Evolutionary conservation across 2,329 filamentous ascomycete species (phyloP).

Genomic region (Xylariales sp.): DNA sequence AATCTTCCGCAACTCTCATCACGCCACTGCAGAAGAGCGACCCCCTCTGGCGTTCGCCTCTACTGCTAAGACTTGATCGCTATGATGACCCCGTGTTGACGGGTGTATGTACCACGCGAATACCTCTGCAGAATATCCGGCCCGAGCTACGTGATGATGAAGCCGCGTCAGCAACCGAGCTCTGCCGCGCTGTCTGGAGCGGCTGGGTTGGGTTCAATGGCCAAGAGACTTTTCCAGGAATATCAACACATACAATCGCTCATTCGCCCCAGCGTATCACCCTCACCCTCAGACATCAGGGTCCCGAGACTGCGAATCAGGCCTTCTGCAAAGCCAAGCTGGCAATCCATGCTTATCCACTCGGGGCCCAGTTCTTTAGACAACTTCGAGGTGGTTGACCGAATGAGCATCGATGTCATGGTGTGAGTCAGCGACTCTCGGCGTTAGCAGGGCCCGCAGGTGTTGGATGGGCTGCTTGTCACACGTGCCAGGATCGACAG

Average conservation of each 20-base stretch:
- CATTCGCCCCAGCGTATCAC: conserved; percentile 15
- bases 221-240: neutral
- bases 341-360: conserved; percentile 50
- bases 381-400: conserved; percentile 68
- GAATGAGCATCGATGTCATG: conserved; percentile 54
- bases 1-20: conserved; percentile 11
- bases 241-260: conserved; percentile 1
- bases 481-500: conserved; percentile 58
- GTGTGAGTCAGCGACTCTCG: conserved; percentile 65
- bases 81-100: conserved; percentile 14
- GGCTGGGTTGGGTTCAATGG: conserved; percentile 14
- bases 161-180: conserved; percentile 12
- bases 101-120: conserved; percentile 12
- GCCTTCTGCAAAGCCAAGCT: conserved; percentile 58
- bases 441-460: conserved; percentile 48
- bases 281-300: conserved; percentile 29
- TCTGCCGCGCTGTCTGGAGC: conserved; percentile 13
- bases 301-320: conserved; percentile 50
- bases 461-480: conserved; percentile 62
- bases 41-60: conserved; percentile 10
- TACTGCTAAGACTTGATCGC: conserved; percentile 10
- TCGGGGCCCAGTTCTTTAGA: conserved; percentile 62
- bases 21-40: conserved; percentile 14
- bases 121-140: conserved; percentile 14
- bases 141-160: conserved; percentile 15